Evolutionary conservation across 2,329 filamentous ascomycete genomes (phyloP).

Genomic region (Samsoniella hepiali): DNA sequence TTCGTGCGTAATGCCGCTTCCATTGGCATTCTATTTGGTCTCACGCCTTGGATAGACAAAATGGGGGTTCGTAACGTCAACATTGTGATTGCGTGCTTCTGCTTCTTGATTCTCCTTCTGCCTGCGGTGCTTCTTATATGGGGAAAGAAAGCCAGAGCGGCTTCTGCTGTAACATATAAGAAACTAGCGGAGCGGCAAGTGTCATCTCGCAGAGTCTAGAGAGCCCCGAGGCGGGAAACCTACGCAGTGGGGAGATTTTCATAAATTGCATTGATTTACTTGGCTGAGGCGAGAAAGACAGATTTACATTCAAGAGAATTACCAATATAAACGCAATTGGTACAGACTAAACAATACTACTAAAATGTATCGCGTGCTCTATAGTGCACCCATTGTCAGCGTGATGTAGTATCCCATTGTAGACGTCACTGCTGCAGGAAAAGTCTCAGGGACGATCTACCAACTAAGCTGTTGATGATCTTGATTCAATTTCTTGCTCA

Average conservation of each 20-base stretch:
- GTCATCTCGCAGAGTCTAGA: background rate
- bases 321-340: too few species aligned
- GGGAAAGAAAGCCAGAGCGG: conserved; percentile 22
- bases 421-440: too few species aligned
- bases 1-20: conserved; percentile 26
- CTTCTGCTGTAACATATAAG: background rate
- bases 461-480: background rate
- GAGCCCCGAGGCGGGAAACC: too few species aligned
- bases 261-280: too few species aligned
- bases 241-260: too few species aligned
- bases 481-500: background rate
- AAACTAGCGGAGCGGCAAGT: background rate
- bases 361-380: too few species aligned
- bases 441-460: background rate
- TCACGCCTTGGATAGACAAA: conserved; percentile 25
- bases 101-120: conserved; percentile 20
- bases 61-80: conserved; percentile 25
- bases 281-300: too few species aligned
- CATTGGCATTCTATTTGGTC: conserved; percentile 22
- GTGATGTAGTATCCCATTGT: too few species aligned
- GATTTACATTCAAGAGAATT: too few species aligned
- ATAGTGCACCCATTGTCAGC: too few species aligned
- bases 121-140: conserved; percentile 24
- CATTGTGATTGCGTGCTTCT: conserved; percentile 19
- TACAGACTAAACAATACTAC: too few species aligned